Evolutionary conservation across 2,329 filamentous ascomycete species (phyloP), one percentile per base, ranked within the genome.

Genomic region (Ophiosphaerella korrae): DNA sequence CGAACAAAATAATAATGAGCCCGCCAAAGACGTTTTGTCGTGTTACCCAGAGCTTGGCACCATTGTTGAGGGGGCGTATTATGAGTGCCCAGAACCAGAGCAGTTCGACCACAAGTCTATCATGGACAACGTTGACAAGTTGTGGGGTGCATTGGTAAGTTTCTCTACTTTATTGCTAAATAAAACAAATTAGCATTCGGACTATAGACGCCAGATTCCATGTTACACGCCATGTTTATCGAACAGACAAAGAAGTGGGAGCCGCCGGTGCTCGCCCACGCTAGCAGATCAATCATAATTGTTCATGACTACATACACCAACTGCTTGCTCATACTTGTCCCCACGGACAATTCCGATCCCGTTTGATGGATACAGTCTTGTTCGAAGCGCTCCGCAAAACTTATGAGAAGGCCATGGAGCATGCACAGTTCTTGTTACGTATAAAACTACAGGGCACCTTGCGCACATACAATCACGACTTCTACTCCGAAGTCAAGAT

Each of bases 201-300:
- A 1, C 26, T 29, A 4, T 36, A 53, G 53, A 58, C 58, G 35
- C 42, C 34, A 7, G 52, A 55, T 9, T 23, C 55, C 4, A 61
- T 61, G 33, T 48, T 61, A 14, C 21, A 47, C 18, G 36, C 35
- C n/a, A 45, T 43, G 13, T 61, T 58, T 38, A 61, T 39, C 32
- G 76, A 79, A 31, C 84, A 87, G 49, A 78, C 83, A 0, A 53
- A 60, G 11, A 84, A 82, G 13, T 87, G 85, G 85, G 59, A 72
- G 0, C 40, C 51, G 0, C 61, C 88, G 1, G 75, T 80, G 0
- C 50, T 76, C 0, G 74, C 72, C 0, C 83, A 86, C 52, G 73
- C 84, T 5, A 78, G 78, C 50, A 77, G 81, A 23, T 70, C 80
- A 2, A 80, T 87, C 5, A 44, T 73, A 0, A 49, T 81, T 0